Evolutionary conservation across 1,139 yeast genomes (phyloP), one percentile per base, ranked within the genome.

Genomic region (Ogataea hybrid): DNA sequence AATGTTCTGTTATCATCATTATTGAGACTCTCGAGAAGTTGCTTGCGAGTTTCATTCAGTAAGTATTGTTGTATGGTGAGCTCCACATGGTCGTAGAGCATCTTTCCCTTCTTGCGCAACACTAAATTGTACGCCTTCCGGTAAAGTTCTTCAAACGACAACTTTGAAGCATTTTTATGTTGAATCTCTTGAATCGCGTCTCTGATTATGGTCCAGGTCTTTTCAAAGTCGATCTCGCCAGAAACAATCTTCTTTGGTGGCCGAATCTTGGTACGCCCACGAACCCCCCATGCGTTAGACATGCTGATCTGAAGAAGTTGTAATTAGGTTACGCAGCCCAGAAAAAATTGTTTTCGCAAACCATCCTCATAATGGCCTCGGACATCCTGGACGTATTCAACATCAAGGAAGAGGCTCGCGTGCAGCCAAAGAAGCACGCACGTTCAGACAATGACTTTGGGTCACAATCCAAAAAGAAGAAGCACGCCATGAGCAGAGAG

Each of bases 401-500:
- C 62, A 75, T 85, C 54, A 75, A 71, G 52, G 55, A 78, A 41
- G 77, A 71, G 48, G 64, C 64, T 57, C 79, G 64, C 56, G 50
- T 56, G 51, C 59, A 56, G 63, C 58, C 41, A 43, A 61, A 50
- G 57, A 43, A 46, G 35, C 42, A 46, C 17, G 33, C 41, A 11
- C 36, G 37, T 9, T 34, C 34, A 4, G 32, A 39, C 11, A 34
- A 33, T 5, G 52, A 45, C 31, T 43, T 47, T 32, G 52, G 52
- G 5, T 33, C 49, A 11, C 21, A 45, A 3, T 41, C 41, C 20
- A 57, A 60, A 41, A 54, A 51, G 47, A 59, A 57, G 41, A 45
- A 52, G 14, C 57, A 87, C 14, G 96, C 96, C 16, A 84, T 92
- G 80, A 94, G 88, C 49, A 74, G 98, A 52, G 98, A 92, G 61